These are phyloP conservation scores for Rhodosporidiobolus sp. DNA, from an alignment of 768 basidiomycete species.

Conservation along the genomic window DNA sequence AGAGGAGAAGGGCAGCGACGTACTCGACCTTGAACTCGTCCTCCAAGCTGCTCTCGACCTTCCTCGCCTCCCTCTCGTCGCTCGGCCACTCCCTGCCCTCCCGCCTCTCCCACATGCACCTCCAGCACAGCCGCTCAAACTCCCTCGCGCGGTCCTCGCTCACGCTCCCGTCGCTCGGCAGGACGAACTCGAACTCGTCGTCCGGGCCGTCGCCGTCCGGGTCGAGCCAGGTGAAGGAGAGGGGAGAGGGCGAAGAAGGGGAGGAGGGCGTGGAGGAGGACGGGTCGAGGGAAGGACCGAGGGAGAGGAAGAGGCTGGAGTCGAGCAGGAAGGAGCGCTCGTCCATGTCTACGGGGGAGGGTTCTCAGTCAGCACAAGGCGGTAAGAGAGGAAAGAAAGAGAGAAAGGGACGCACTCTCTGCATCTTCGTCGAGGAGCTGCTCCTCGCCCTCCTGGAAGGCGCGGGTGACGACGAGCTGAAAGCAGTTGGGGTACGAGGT, in stretches of 20 bases:
- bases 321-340: conserved; percentile 89
- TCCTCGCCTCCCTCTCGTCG: conserved; percentile 62
- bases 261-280: conserved; percentile 53
- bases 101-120: conserved; percentile 95
- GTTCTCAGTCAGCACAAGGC: not conserved
- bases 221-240: conserved; percentile 87
- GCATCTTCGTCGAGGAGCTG: conserved; percentile 85
- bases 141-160: conserved; percentile 56
- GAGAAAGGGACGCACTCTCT: conserved; percentile 49
- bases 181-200: conserved; percentile 88
- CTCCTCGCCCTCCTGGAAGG: conserved; percentile 95
- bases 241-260: conserved; percentile 54
- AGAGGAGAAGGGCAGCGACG: conserved; percentile 52
- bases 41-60: conserved; percentile 47
- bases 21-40: conserved; percentile 79
- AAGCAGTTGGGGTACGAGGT: conserved; percentile 62
- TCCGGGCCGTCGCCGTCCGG: conserved; percentile 71
- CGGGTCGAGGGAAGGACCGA: conserved; percentile 54
- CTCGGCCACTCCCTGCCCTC: conserved; percentile 66
- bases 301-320: conserved; percentile 74
- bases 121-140: conserved; percentile 91
- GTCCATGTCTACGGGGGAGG: conserved; percentile 67
- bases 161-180: conserved; percentile 62
- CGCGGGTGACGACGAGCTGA: conserved; percentile 91
- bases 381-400: not conserved